A percentile compares a stretch with the other conserved stretches of the same genome.
Evolutionary conservation across 2,329 filamentous ascomycete genomes (phyloP).

Genomic region (Calonectria naviculata): DNA sequence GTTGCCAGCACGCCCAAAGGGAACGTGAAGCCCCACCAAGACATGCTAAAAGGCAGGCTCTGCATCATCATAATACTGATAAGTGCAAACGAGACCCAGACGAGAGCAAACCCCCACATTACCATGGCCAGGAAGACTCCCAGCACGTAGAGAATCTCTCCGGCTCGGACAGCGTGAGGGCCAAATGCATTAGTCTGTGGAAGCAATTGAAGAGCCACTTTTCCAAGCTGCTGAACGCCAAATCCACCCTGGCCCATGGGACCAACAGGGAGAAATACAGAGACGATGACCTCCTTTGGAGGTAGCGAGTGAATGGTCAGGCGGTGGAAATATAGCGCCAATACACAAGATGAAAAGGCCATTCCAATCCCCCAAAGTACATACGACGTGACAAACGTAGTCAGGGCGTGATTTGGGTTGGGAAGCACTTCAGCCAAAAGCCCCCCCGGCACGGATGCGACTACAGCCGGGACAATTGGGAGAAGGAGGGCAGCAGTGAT

Average conservation of each 20-base stretch:
- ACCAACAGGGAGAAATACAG: constrained; percentile 74
- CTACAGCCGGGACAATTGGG: constrained; percentile 74
- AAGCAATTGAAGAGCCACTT: constrained; percentile 55
- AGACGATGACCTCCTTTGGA: constrained; percentile 74
- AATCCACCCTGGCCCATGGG: constrained; percentile 76
- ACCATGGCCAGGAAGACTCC: constrained; percentile 59
- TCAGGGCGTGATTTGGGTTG: constrained; percentile 64
- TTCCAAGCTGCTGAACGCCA: constrained; percentile 63
- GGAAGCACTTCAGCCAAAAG: constrained; percentile 71
- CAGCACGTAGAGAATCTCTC: constrained; percentile 65
- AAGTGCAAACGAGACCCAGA: constrained; percentile 57
- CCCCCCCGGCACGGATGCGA: constrained; percentile 73
- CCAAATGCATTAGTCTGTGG: constrained; percentile 57
- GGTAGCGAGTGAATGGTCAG: constrained; percentile 75
- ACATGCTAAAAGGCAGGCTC: constrained; percentile 57
- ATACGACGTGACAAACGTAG: constrained; percentile 73
- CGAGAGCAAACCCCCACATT: constrained; percentile 58
- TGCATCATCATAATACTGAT: constrained; percentile 53
- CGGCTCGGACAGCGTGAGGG: constrained; percentile 49
- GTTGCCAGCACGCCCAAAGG: constrained; percentile 57
- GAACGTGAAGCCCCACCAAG: constrained; percentile 62
- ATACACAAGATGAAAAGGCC: constrained; percentile 67
- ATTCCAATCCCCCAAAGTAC: constrained; percentile 75
- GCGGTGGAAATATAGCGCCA: constrained; percentile 77
- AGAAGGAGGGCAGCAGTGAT: constrained; percentile 75